Base-by-base conservation (phyloP, 202 grass and related monocot genomes). In the Sporobolus alterniflorus region DNA sequence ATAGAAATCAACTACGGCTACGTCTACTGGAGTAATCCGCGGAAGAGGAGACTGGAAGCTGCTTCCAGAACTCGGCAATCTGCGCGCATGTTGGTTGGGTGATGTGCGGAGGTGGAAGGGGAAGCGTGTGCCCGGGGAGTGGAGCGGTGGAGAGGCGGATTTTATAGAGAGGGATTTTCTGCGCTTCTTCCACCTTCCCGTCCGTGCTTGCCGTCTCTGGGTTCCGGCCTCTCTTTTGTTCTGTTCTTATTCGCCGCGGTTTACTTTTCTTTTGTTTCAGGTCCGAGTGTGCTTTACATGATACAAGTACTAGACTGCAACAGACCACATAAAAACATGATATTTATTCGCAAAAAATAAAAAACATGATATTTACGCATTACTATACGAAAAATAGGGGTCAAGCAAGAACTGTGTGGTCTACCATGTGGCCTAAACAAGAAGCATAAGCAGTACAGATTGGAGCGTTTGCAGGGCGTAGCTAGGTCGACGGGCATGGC, bases 61-160 rank as follows among this genome's bases (percentile, higher is more conserved):
- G 72, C 68, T 15, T 31, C 76, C 6, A 64, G 15, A 64, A 73
- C 17, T 32, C 44, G 16, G 65, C 41, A n/a, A 24, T 62, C 20
- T 51, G 10, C 10, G 39, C 21, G 65, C 13, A 20, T 18, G 30
- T n/a, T n/a, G 39, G 39, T 10, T 60, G 50, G 41, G 64, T n/a
- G 55, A 69, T 69, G 63, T 20, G 51, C 21, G 40, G 60, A 41
- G 59, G 50, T 52, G 69, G 63, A 22, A 67, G 69, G 26, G 57
- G 34, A 31, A 73, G 81, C 25, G 76, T 69, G 48, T 69, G 48
- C 43, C 39, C 33, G 21, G 9, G 22, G 31, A 41, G 62, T 59
- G 54, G 87, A 85, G 87, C 87, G 87, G 87, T 85, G 87, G 75
- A 81, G 82, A 75, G 76, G 70, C 52, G 11, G 69, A 64, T 79